Conservation (phyloP, 1,284 basidiomycete genomes). For the Cutaneotrichosporon sp. region DNA sequence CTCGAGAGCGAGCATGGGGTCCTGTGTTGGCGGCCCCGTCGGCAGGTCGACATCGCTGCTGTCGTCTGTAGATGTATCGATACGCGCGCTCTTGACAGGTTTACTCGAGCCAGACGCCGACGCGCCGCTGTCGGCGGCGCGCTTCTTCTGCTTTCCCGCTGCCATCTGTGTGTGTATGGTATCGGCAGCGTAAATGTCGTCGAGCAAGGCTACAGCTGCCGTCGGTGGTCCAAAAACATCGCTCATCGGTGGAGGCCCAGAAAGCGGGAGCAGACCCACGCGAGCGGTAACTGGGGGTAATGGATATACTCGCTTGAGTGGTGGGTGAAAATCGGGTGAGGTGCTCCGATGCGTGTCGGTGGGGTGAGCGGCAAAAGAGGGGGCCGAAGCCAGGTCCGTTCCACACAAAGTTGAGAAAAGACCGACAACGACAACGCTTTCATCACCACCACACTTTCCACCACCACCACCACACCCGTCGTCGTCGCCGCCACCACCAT, state of each 20-base stretch:
- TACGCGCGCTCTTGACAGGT: constrained; percentile 7
- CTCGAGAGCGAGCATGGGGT: constrained; percentile 2
- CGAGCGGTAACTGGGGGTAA: not conserved
- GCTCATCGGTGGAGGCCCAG: not conserved
- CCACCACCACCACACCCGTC: not conserved
- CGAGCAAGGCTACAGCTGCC: not conserved
- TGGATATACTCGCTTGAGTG: not conserved
- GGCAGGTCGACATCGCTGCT: constrained; percentile 8
- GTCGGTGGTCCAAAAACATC: constrained; percentile 2
- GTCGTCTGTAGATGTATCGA: constrained; percentile 6
- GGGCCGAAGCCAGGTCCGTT: not conserved
- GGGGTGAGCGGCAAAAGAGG: not conserved
- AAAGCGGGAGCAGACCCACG: not conserved
- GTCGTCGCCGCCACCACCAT: constrained; percentile 22
- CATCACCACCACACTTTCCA: constrained; percentile 1
- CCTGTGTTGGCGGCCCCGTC: not conserved
- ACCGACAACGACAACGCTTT: not conserved
- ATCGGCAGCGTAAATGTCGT: too few relatives aligned
- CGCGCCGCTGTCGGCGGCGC: constrained; percentile 3
- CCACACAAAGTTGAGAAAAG: not conserved
- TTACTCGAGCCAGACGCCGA: not conserved
- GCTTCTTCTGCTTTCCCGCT: constrained; percentile 5
- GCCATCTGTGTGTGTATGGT: too few relatives aligned
- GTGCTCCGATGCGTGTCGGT: too few relatives aligned
- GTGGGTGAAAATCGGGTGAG: not conserved